phyloP scores from a whole-genome alignment of 495 filamentous ascomycete genomes.

The Sporormia fimetaria region DNA sequence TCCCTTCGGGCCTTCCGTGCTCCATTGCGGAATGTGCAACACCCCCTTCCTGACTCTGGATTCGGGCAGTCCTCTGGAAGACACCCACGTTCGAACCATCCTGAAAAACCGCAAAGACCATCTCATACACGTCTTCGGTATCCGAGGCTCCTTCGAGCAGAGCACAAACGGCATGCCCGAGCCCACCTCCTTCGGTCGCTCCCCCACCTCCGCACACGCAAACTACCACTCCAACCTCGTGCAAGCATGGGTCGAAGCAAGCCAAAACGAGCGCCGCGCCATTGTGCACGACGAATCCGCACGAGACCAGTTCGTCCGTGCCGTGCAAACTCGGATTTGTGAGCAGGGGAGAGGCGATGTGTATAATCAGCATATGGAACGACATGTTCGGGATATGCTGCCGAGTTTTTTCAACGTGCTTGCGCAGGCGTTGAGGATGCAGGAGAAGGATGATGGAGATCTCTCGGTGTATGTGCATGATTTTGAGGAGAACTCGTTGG shows the following conservation, averaged over 20 bases:
- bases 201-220: slow-evolving; percentile 19
- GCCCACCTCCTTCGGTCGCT: slow-evolving; percentile 1
- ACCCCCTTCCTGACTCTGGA: slow-evolving; percentile 9
- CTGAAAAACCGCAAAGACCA: slow-evolving; percentile 21
- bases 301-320: slow-evolving; percentile 5
- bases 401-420: slow-evolving; percentile 15
- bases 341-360: slow-evolving; percentile 10
- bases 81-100: slow-evolving; percentile 8
- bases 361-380: slow-evolving; percentile 3
- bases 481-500: slow-evolving; percentile 12
- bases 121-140: slow-evolving; percentile 18
- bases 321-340: slow-evolving; percentile 7
- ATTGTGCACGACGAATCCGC: slow-evolving; percentile 2
- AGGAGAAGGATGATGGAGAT: slow-evolving; percentile 6
- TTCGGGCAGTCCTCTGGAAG: neutral
- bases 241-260: slow-evolving; percentile 11
- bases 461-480: slow-evolving; percentile 12
- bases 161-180: slow-evolving; percentile 25
- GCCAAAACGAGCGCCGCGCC: neutral
- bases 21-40: slow-evolving; percentile 23
- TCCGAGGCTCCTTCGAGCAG: slow-evolving; percentile 10
- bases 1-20: slow-evolving; percentile 27
- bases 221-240: slow-evolving; percentile 24
- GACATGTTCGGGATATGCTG: slow-evolving; percentile 5
- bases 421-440: slow-evolving; percentile 7